Evolutionary conservation across 495 filamentous ascomycete species (phyloP).

Genomic region (Tuber umbilicatum): DNA sequence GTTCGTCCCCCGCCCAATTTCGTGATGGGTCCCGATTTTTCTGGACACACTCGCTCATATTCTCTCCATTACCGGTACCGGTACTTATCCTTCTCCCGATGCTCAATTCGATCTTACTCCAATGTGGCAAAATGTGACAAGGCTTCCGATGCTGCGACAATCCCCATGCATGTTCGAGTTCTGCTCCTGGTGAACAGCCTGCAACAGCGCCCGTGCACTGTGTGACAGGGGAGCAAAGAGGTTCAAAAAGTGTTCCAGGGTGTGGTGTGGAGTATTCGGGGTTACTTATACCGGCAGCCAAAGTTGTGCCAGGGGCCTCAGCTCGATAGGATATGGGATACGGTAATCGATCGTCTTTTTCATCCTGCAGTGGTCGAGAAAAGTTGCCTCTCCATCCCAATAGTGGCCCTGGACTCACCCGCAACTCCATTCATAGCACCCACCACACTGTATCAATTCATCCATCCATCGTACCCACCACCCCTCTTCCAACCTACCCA

Average conservation of each 20-base stretch:
- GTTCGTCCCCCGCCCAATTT: no score
- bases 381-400: conserved; percentile 1
- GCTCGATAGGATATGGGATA: conserved; percentile 23
- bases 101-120: conserved; percentile 8
- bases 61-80: background rate
- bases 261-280: conserved; percentile 37
- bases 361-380: conserved; percentile 19
- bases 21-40: no score
- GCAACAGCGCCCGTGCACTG: conserved; percentile 37
- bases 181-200: conserved; percentile 36
- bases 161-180: conserved; percentile 20
- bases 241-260: conserved; percentile 15
- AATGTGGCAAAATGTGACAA: conserved; percentile 39
- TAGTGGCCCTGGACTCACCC: background rate
- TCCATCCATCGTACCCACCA: background rate
- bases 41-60: background rate
- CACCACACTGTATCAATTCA: background rate
- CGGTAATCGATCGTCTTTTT: conserved; percentile 4
- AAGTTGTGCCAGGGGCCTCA: conserved; percentile 25
- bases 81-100: background rate
- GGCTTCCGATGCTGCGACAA: conserved; percentile 36
- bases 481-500: background rate
- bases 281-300: conserved; percentile 25
- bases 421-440: background rate
- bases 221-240: conserved; percentile 27